Evolutionary conservation across 2,329 filamentous ascomycete species (phyloP).

Genomic region (Graphiopsis chlorocephala): DNA sequence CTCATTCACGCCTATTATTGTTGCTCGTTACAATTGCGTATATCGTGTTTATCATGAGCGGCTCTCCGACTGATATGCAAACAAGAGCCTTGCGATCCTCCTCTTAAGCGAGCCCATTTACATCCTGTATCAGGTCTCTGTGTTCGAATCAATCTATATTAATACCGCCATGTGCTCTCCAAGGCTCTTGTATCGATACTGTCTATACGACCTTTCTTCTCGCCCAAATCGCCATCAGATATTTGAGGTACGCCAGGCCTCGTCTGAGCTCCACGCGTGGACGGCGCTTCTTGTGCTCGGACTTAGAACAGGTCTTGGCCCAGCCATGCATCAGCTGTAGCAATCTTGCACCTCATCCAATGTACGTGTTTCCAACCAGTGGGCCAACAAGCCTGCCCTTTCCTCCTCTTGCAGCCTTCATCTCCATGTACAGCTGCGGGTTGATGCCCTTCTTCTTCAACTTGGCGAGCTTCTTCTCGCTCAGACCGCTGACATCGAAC

Average conservation of each 20-base stretch:
- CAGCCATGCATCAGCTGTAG: background rate
- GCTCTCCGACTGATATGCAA: background rate
- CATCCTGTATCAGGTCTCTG: background rate
- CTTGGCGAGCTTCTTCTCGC: constrained; percentile 42
- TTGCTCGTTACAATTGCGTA: background rate
- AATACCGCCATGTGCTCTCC: background rate
- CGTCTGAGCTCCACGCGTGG: background rate
- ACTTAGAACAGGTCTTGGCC: background rate
- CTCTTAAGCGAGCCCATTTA: background rate
- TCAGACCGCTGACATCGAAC: constrained; percentile 39
- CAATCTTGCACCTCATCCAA: constrained; percentile 19
- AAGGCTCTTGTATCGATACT: background rate
- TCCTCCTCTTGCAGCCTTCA: constrained; percentile 45
- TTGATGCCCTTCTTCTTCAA: constrained; percentile 49
- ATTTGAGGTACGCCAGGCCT: background rate
- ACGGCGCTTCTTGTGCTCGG: background rate
- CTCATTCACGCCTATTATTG: background rate
- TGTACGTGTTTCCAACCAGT: constrained; percentile 31
- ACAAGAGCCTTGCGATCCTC: background rate
- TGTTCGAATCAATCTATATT: background rate
- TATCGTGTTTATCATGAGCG: background rate
- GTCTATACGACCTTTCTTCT: background rate
- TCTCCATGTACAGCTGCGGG: constrained; percentile 46
- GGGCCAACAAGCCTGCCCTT: constrained; percentile 28
- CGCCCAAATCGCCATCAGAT: too few species aligned